These are phyloP conservation scores for Chalaropsis thielavioides DNA, from an alignment of 2,329 filamentous ascomycete genomes.

Conservation along the genomic window DNA sequence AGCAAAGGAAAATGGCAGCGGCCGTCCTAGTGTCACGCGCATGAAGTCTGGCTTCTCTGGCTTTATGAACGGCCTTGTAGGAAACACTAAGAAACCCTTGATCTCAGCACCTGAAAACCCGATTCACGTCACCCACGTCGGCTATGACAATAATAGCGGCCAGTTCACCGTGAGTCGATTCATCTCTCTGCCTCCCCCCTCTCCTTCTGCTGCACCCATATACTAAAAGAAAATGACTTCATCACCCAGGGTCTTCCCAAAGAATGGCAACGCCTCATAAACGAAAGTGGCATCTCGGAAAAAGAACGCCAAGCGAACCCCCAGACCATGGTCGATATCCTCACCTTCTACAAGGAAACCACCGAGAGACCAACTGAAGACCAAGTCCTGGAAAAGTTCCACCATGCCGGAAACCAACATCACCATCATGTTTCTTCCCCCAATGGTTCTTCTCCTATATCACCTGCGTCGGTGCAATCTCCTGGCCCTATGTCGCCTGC, in stretches of 20 bases:
- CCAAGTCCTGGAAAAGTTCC: conserved; percentile 90
- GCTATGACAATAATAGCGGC: conserved; percentile 89
- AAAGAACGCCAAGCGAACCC: conserved; percentile 93
- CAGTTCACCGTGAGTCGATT: conserved; percentile 67
- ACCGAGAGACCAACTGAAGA: conserved; percentile 68
- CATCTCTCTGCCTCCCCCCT: conserved; percentile 15
- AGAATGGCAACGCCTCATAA: conserved; percentile 93
- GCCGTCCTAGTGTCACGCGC: conserved; percentile 42
- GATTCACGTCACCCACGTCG: conserved; percentile 94
- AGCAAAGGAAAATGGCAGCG: conserved; percentile 17
- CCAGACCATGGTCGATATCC: conserved; percentile 87
- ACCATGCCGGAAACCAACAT: conserved; percentile 44
- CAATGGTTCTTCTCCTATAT: conserved; percentile 28
- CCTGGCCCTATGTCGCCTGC: conserved; percentile 33
- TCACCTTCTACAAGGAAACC: conserved; percentile 94
- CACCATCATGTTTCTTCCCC: conserved; percentile 34
- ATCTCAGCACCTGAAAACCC: conserved; percentile 98
- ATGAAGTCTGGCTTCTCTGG: conserved; percentile 84
- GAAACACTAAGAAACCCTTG: conserved; percentile 75
- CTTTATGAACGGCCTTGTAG: conserved; percentile 70
- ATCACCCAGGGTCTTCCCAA: conserved; percentile 69
- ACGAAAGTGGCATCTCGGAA: conserved; percentile 90
- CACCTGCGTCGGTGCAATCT: conserved; percentile 31
- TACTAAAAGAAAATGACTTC: background rate
- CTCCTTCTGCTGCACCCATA: background rate